These are phyloP conservation scores for Colletotrichum sp. DNA, from an alignment of 2,329 filamentous ascomycete species.

Conservation along the genomic window DNA sequence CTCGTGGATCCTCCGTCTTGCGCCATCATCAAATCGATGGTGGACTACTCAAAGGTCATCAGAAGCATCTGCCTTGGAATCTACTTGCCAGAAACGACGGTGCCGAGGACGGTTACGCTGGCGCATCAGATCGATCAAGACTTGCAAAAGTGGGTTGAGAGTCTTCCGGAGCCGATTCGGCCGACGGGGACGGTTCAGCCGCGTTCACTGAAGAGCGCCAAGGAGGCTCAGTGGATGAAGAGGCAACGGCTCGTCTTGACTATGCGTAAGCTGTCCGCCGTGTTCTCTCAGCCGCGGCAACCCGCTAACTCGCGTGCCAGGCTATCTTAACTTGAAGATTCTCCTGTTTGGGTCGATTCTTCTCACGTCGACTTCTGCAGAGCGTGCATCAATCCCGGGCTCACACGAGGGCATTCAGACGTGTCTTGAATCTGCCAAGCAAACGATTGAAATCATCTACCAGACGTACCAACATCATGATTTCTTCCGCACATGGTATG, in stretches of 20 bases:
- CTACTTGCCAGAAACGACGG: conserved; percentile 25
- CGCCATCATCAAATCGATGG: conserved; percentile 31
- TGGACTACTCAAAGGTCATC: conserved; percentile 30
- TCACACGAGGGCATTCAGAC: conserved; percentile 24
- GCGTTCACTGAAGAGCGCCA: conserved; percentile 20
- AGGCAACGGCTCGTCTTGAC: conserved; percentile 29
- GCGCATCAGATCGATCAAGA: conserved; percentile 28
- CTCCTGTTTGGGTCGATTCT: conserved; percentile 31
- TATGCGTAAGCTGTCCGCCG: conserved; percentile 18
- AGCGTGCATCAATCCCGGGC: conserved; percentile 22
- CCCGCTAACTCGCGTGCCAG: neutral
- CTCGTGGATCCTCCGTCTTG: conserved; percentile 29
- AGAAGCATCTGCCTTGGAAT: conserved; percentile 27
- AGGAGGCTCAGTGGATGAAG: conserved; percentile 29
- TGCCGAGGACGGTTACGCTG: conserved; percentile 22
- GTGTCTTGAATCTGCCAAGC: conserved; percentile 29
- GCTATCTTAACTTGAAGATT: conserved; percentile 31
- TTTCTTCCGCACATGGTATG: conserved; percentile 33
- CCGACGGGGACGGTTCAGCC: conserved; percentile 18
- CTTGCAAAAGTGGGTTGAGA: conserved; percentile 26
- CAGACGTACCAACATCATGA: conserved; percentile 31
- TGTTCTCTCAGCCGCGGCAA: neutral
- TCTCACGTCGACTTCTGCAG: conserved; percentile 22
- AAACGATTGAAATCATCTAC: conserved; percentile 33
- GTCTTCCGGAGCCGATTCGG: conserved; percentile 25